Evolutionary conservation across 1,284 basidiomycete species (phyloP).

Genomic region (Apiotrichum sp.): DNA sequence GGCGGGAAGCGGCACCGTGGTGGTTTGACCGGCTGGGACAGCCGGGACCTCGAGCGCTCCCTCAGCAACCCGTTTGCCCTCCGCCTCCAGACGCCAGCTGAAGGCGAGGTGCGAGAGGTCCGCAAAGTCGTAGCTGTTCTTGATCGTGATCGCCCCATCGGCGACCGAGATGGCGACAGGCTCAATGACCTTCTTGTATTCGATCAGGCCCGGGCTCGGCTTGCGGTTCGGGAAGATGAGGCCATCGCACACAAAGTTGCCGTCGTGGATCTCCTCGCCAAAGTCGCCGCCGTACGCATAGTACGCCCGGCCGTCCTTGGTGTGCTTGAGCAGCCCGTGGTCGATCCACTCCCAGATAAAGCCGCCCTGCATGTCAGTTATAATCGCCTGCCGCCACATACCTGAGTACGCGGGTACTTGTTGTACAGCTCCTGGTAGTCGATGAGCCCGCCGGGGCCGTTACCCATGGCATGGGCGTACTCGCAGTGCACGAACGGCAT

Average conservation of each 20-base stretch:
- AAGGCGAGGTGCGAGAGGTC: slow-evolving; percentile 12
- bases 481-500: slow-evolving; percentile 19
- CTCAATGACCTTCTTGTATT: slow-evolving; percentile 19
- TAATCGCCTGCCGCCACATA: no score
- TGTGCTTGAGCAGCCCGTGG: slow-evolving; percentile 17
- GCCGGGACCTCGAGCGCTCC: slow-evolving; percentile 9
- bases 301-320: slow-evolving; percentile 10
- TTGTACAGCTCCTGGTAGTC: slow-evolving; percentile 21
- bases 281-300: slow-evolving; percentile 27
- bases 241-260: slow-evolving; percentile 25
- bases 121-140: slow-evolving; percentile 19
- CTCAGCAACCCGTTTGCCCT: neutral
- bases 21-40: neutral
- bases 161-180: slow-evolving; percentile 12
- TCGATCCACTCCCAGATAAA: slow-evolving; percentile 34
- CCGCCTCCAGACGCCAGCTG: slow-evolving; percentile 17
- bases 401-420: slow-evolving; percentile 12
- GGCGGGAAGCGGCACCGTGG: slow-evolving; percentile 1
- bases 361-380: slow-evolving; percentile 14
- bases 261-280: slow-evolving; percentile 26
- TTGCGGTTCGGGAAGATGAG: slow-evolving; percentile 24
- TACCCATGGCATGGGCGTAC: slow-evolving; percentile 25
- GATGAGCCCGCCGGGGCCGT: slow-evolving; percentile 17
- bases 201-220: slow-evolving; percentile 18
- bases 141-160: neutral